A percentile compares a stretch with the other conserved stretches of the same genome.
Evolutionary conservation across 208 protist genomes (phyloP).

Genomic region (Acanthamoeba culbertsoni): DNA sequence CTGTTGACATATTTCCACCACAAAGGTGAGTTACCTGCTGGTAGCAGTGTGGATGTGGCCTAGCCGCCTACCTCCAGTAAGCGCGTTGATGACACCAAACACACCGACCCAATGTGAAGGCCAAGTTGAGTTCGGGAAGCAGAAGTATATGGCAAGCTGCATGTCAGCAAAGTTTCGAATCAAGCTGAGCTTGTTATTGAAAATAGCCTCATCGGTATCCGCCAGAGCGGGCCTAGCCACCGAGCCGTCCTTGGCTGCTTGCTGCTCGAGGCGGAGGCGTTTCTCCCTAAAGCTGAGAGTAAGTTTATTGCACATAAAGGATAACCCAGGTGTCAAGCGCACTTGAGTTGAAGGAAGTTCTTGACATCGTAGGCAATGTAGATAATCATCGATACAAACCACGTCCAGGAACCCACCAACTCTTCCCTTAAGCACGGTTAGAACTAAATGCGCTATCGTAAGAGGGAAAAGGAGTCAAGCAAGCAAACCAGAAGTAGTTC

Average conservation of each 20-base stretch:
- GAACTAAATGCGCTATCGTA: background rate
- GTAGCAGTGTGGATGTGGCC: background rate
- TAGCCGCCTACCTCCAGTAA: background rate
- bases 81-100: conserved; percentile 39
- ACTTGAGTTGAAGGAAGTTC: background rate
- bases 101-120: conserved; percentile 1
- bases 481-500: conserved; percentile 24
- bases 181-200: conserved; percentile 22
- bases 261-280: background rate
- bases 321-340: background rate
- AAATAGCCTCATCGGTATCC: background rate
- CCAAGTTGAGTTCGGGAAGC: conserved; percentile 43
- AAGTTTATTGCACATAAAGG: background rate
- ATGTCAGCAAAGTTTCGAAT: conserved; percentile 18
- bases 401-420: conserved; percentile 17
- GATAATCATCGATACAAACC: conserved; percentile 30
- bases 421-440: no score
- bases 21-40: background rate
- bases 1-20: background rate
- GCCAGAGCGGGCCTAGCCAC: background rate
- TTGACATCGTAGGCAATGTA: conserved; percentile 33
- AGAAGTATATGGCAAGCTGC: conserved; percentile 43
- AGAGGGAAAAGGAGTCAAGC: background rate
- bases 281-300: background rate
- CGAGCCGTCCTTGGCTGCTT: background rate